These are phyloP conservation scores for Borovskyia barvae DNA, from an alignment of 208 protist species.

Conservation along the genomic window DNA sequence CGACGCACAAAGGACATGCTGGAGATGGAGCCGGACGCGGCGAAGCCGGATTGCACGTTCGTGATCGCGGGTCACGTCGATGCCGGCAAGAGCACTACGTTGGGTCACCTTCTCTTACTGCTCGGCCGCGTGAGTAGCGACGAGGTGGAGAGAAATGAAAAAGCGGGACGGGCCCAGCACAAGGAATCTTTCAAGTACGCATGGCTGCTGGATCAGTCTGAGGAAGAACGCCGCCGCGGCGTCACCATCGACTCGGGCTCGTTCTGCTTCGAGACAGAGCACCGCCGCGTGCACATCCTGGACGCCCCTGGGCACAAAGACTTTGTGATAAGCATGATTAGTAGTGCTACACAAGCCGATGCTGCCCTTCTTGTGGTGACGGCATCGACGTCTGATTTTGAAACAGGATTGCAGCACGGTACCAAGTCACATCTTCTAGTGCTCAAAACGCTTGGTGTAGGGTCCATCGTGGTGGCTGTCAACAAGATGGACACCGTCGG, in stretches of 20 bases:
- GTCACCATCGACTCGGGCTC: conserved; percentile 94
- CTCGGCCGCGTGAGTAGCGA: conserved; percentile 60
- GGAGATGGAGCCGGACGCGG: conserved; percentile 28
- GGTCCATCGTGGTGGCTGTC: conserved; percentile 95
- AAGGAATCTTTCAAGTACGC: conserved; percentile 96
- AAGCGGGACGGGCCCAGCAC: conserved; percentile 66
- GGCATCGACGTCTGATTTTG: conserved; percentile 96
- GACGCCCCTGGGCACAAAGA: conserved; percentile 96
- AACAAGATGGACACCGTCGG: conserved; percentile 99
- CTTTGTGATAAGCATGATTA: conserved; percentile 98
- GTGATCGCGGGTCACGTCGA: conserved; percentile 88
- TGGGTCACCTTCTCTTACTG: conserved; percentile 83
- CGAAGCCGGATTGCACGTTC: conserved; percentile 80
- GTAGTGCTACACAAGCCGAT: conserved; percentile 97
- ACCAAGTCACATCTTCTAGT: conserved; percentile 97
- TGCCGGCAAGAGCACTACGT: conserved; percentile 84
- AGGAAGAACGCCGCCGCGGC: conserved; percentile 94
- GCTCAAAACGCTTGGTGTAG: conserved; percentile 97
- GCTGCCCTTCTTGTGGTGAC: conserved; percentile 97
- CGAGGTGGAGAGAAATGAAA: conserved; percentile 90
- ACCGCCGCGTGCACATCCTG: conserved; percentile 81
- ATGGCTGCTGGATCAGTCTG: conserved; percentile 95
- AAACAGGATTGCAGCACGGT: conserved; percentile 97
- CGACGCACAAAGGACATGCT: conserved; percentile 29
- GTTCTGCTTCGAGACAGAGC: conserved; percentile 91